A percentile compares a stretch with the other conserved stretches of the same genome.
Evolutionary conservation across 1,284 basidiomycete species (phyloP).

Genomic region (Xanthoconium separans): DNA sequence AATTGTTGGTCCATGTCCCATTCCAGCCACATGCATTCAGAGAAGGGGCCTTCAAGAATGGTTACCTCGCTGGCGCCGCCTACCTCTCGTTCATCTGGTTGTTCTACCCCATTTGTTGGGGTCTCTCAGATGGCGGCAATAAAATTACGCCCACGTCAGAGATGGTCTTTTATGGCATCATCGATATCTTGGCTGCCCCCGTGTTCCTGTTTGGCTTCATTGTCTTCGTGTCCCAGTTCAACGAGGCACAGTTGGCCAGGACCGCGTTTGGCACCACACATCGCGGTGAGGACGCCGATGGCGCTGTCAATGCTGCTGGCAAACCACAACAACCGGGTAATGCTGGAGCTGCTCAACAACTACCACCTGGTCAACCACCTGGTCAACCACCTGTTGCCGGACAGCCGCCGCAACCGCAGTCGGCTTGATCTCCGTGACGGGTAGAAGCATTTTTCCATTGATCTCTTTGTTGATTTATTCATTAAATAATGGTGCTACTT

Average conservation of each 20-base stretch:
- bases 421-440: too few species aligned
- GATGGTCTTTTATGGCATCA: conserved; percentile 59
- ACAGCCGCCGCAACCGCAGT: too few species aligned
- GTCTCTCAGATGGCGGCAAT: conserved; percentile 47
- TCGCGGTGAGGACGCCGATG: conserved; percentile 4
- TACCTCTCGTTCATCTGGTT: conserved; percentile 51
- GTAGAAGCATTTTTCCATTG: too few species aligned
- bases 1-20: conserved; percentile 27
- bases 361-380: too few species aligned
- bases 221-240: conserved; percentile 28
- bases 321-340: not conserved
- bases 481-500: too few species aligned
- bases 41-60: not conserved
- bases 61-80: conserved; percentile 41
- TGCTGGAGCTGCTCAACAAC: too few species aligned
- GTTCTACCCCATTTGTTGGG: conserved; percentile 52
- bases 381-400: too few species aligned
- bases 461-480: too few species aligned
- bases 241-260: conserved; percentile 26
- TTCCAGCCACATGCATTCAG: not conserved
- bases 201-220: conserved; percentile 41
- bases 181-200: conserved; percentile 57
- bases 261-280: conserved; percentile 13
- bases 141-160: conserved; percentile 43
- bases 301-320: too few species aligned